These are phyloP conservation scores for Flueggea neowawraea DNA, from an alignment of 441 rosid genomes.

Conservation along the genomic window DNA sequence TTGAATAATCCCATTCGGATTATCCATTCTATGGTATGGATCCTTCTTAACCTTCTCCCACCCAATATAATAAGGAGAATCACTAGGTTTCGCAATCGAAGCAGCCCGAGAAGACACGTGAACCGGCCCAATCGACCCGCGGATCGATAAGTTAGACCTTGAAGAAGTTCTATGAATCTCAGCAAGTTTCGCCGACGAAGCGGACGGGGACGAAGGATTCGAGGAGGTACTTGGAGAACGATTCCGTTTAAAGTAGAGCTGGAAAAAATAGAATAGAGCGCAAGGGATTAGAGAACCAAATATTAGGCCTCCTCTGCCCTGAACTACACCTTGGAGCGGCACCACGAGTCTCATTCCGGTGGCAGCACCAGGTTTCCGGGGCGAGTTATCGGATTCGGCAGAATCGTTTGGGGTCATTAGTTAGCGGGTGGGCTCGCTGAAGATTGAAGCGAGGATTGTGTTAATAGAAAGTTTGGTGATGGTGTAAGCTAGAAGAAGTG, in stretches of 20 bases:
- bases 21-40: slow-evolving; percentile 51
- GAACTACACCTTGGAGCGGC: slow-evolving; percentile 64
- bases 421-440: slow-evolving; percentile 1
- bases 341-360: slow-evolving; percentile 33
- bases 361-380: slow-evolving; percentile 8
- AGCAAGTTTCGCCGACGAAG: too few species aligned
- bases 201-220: slow-evolving; percentile 40
- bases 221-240: slow-evolving; percentile 33
- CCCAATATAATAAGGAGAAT: slow-evolving; percentile 54
- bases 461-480: too few species aligned
- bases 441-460: too few species aligned
- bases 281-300: slow-evolving; percentile 90
- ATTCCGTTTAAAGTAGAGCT: slow-evolving; percentile 73
- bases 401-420: slow-evolving; percentile 14
- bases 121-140: slow-evolving; percentile 50
- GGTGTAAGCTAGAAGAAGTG: too few species aligned
- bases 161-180: slow-evolving; percentile 51
- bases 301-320: slow-evolving; percentile 85
- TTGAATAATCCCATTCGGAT: slow-evolving; percentile 77
- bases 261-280: slow-evolving; percentile 86
- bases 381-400: neutral
- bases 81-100: slow-evolving; percentile 43
- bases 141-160: slow-evolving; percentile 53
- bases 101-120: slow-evolving; percentile 43
- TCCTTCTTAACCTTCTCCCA: slow-evolving; percentile 52